Conservation (phyloP, 1,139 yeast genomes). For the Torulaspora pretoriensis region DNA sequence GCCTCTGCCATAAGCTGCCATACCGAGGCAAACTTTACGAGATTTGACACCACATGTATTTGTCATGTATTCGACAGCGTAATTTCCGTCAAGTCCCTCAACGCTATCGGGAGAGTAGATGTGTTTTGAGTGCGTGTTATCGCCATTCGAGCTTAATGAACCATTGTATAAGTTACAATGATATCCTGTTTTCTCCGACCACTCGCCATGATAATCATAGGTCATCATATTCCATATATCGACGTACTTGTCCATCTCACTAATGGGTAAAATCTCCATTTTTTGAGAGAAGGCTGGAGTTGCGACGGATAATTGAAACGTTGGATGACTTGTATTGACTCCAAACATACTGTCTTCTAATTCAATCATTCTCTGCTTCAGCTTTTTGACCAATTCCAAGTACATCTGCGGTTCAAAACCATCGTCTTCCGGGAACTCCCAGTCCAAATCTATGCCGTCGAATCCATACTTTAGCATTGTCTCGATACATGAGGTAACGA, state of each 20-base stretch:
- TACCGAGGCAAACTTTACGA: conserved; percentile 66
- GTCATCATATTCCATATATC: conserved; percentile 85
- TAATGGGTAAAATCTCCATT: conserved; percentile 42
- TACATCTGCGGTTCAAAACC: conserved; percentile 45
- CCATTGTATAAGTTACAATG: conserved; percentile 62
- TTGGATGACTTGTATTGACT: conserved; percentile 31
- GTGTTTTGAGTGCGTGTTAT: conserved; percentile 11
- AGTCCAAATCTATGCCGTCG: conserved; percentile 91
- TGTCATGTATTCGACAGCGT: conserved; percentile 46
- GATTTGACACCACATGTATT: conserved; percentile 42
- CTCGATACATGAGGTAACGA: conserved; percentile 49
- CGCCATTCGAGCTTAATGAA: conserved; percentile 19
- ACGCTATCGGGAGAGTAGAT: conserved; percentile 29
- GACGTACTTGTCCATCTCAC: conserved; percentile 53
- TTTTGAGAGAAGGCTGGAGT: conserved; percentile 63
- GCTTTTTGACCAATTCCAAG: conserved; percentile 42
- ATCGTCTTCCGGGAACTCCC: conserved; percentile 74
- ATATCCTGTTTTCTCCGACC: conserved; percentile 60
- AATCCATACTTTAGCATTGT: conserved; percentile 56
- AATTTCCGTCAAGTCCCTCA: conserved; percentile 46
- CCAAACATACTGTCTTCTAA: conserved; percentile 36
- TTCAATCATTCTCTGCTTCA: conserved; percentile 44
- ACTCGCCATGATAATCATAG: conserved; percentile 78
- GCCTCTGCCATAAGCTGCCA: conserved; percentile 82
- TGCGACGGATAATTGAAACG: conserved; percentile 60